Conservation (phyloP, 441 rosid species). For the Pelargonium myrrhifolium region DNA sequence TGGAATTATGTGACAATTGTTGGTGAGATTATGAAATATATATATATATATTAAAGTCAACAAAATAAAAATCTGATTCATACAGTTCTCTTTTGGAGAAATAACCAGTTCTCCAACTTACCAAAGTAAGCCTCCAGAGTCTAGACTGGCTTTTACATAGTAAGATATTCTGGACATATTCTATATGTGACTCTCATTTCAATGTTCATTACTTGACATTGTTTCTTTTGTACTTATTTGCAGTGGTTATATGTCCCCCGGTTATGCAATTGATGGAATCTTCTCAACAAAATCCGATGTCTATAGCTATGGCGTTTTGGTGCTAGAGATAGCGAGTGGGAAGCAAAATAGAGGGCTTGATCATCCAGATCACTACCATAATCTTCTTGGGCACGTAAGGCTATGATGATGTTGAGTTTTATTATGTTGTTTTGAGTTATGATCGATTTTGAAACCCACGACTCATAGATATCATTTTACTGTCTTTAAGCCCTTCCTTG, state of each 20-base stretch:
- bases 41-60: too few species aligned
- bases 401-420: background rate
- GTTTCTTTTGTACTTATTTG: background rate
- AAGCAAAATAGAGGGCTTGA: slow-evolving; percentile 22
- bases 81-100: too few species aligned
- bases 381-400: slow-evolving; percentile 31
- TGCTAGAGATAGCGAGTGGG: slow-evolving; percentile 21
- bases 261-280: slow-evolving; percentile 16
- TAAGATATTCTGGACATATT: too few species aligned
- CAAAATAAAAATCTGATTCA: too few species aligned
- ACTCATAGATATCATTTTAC: background rate
- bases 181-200: background rate
- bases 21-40: too few species aligned
- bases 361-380: slow-evolving; percentile 11
- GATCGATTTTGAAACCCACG: background rate
- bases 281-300: slow-evolving; percentile 19
- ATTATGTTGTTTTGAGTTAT: background rate
- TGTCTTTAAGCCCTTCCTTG: too few species aligned
- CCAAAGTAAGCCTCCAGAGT: too few species aligned
- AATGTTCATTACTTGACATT: background rate
- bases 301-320: slow-evolving; percentile 19
- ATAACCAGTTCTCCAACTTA: too few species aligned
- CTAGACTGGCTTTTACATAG: too few species aligned
- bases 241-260: slow-evolving; percentile 27
- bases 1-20: too few species aligned